These are phyloP conservation scores for Paraphoma sp. DNA, from an alignment of 2,329 filamentous ascomycete genomes.

Conservation along the genomic window DNA sequence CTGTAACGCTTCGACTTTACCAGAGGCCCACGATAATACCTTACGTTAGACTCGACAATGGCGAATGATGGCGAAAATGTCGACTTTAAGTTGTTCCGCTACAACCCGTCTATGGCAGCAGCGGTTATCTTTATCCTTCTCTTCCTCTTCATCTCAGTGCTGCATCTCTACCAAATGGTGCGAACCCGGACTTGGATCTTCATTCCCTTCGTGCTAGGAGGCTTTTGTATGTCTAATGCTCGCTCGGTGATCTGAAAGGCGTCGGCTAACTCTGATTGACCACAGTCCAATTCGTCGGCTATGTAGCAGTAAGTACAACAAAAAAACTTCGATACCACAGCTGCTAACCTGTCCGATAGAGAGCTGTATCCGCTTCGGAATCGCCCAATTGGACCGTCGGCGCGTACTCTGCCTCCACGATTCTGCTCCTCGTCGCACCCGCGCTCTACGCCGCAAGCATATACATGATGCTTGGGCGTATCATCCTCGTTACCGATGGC, in stretches of 20 bases:
- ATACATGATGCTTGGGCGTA: conserved; percentile 57
- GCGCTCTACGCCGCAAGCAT: conserved; percentile 57
- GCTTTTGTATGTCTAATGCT: conserved; percentile 50
- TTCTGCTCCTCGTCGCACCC: conserved; percentile 54
- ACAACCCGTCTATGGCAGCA: conserved; percentile 54
- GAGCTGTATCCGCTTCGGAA: conserved; percentile 14
- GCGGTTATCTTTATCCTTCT: conserved; percentile 57
- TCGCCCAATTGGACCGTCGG: conserved; percentile 37
- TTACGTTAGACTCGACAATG: neutral
- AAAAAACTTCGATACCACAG: too few species aligned
- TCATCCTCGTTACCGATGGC: conserved; percentile 49
- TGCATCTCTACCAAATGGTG: conserved; percentile 53
- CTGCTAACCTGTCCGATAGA: neutral
- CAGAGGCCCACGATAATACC: too few species aligned
- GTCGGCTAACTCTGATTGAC: too few species aligned
- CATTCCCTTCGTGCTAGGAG: conserved; percentile 59
- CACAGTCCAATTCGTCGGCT: conserved; percentile 58
- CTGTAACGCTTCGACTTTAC: too few species aligned
- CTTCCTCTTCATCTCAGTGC: conserved; percentile 51
- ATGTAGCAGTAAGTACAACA: conserved; percentile 39
- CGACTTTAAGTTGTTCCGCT: conserved; percentile 34
- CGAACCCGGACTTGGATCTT: conserved; percentile 58
- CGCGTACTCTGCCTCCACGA: conserved; percentile 49
- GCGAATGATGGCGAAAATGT: neutral
- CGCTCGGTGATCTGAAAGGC: too few species aligned